A percentile compares a stretch with the other conserved stretches of the same genome.
phyloP scores from a whole-genome alignment of 23 red algal species.

The Cyanidiococcus yangmingshanensis region DNA sequence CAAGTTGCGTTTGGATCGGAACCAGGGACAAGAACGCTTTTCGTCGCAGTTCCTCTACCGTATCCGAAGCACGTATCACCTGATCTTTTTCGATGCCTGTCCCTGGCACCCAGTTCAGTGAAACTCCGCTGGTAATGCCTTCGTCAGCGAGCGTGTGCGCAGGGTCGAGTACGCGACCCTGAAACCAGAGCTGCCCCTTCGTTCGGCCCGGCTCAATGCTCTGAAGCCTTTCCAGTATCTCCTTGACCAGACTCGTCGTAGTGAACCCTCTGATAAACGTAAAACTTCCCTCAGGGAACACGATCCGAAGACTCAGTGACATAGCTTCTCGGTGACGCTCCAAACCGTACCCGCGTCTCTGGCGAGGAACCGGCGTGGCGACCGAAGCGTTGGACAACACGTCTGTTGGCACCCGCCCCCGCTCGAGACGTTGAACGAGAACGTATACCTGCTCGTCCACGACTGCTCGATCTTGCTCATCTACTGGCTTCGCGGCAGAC shows the following conservation, averaged over 20 bases:
- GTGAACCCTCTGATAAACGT: background rate
- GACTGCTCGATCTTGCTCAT: too few species aligned
- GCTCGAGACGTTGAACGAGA: too few species aligned
- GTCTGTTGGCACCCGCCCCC: too few species aligned
- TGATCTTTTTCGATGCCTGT: background rate
- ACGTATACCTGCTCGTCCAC: too few species aligned
- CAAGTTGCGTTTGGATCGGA: background rate
- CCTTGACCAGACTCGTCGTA: background rate
- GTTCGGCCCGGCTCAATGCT: background rate
- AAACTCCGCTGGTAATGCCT: background rate
- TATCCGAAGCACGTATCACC: too few species aligned
- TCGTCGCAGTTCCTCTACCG: too few species aligned
- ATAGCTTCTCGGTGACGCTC: too few species aligned
- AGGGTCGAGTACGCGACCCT: background rate
- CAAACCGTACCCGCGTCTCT: too few species aligned
- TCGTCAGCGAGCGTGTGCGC: background rate
- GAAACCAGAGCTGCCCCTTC: background rate
- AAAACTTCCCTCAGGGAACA: background rate
- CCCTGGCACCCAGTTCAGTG: background rate
- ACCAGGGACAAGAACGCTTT: background rate
- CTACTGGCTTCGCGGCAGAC: too few species aligned
- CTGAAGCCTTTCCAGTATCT: background rate
- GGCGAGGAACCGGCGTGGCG: too few species aligned
- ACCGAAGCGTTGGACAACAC: too few species aligned
- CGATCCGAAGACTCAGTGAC: background rate